These are phyloP conservation scores for Fusarium sp. DNA, from an alignment of 2,329 filamentous ascomycete species.

Conservation along the genomic window DNA sequence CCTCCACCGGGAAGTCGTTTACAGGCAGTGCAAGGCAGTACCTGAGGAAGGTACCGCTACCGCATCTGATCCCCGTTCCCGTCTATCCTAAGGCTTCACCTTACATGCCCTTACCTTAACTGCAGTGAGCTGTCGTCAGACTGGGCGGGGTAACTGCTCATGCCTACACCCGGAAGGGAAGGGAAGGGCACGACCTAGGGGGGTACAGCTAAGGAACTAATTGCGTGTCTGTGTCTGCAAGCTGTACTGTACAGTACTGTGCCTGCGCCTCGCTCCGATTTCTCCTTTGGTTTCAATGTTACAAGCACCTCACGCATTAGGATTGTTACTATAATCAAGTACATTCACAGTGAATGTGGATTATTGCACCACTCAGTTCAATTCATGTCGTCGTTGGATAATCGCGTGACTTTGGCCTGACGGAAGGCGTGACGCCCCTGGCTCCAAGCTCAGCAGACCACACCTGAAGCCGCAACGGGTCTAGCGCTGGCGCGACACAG, in stretches of 20 bases:
- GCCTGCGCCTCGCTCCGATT: slow-evolving; percentile 35
- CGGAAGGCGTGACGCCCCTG: slow-evolving; percentile 46
- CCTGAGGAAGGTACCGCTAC: slow-evolving; percentile 1
- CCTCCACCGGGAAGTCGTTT: slow-evolving; percentile 18
- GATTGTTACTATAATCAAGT: not conserved
- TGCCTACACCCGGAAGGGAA: slow-evolving; percentile 38
- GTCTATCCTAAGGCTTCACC: slow-evolving; percentile 28
- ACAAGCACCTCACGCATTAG: slow-evolving; percentile 16
- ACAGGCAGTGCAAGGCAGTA: slow-evolving; percentile 3
- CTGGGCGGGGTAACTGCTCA: slow-evolving; percentile 57
- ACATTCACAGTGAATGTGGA: not conserved
- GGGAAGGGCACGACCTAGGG: slow-evolving; percentile 26
- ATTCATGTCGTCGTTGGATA: slow-evolving; percentile 27
- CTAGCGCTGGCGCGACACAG: slow-evolving; percentile 34
- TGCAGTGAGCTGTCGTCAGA: slow-evolving; percentile 53
- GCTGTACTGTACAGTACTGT: not conserved
- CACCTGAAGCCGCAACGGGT: slow-evolving; percentile 37
- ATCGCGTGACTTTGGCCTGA: slow-evolving; percentile 50
- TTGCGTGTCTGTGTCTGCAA: slow-evolving; percentile 22
- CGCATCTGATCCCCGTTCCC: slow-evolving; percentile 3
- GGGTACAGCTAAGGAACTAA: slow-evolving; percentile 19
- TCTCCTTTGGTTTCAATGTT: slow-evolving; percentile 9
- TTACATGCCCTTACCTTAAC: not conserved
- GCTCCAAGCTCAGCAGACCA: slow-evolving; percentile 46
- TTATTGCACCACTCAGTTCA: not conserved